These are phyloP conservation scores for Boletus insuetus DNA, from an alignment of 768 basidiomycete species.

Conservation along the genomic window DNA sequence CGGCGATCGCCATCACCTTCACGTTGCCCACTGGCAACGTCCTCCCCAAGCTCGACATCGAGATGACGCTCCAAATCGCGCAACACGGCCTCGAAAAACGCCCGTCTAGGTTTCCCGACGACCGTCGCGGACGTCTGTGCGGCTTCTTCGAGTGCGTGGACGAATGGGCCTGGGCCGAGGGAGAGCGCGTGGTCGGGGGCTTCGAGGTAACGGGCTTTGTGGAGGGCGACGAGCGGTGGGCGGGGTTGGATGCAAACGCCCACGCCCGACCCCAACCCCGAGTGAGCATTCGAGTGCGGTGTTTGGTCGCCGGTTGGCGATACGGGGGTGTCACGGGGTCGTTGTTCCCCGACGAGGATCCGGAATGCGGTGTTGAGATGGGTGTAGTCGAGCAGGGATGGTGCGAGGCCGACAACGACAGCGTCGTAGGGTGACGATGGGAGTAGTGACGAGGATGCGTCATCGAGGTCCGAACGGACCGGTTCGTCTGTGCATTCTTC, in stretches of 20 bases:
- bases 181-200: conserved; percentile 48
- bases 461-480: background rate
- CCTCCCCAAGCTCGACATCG: background rate
- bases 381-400: conserved; percentile 47
- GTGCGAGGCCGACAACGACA: conserved; percentile 65
- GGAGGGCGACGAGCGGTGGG: conserved; percentile 54
- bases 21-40: background rate
- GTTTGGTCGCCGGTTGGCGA: background rate
- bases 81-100: conserved; percentile 61
- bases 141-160: conserved; percentile 59
- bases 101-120: conserved; percentile 61
- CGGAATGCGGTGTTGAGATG: conserved; percentile 66
- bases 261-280: too few species aligned
- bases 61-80: conserved; percentile 35
- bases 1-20: conserved; percentile 30
- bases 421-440: conserved; percentile 40
- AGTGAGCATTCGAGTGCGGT: too few species aligned
- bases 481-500: conserved; percentile 36
- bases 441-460: background rate
- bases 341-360: conserved; percentile 48
- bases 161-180: conserved; percentile 70
- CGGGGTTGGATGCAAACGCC: background rate
- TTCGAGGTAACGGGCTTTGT: conserved; percentile 54
- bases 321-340: background rate
- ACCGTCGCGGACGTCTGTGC: conserved; percentile 45